phyloP scores from a whole-genome alignment of 2,329 filamentous ascomycete genomes.

The Botrytis tulipae region DNA sequence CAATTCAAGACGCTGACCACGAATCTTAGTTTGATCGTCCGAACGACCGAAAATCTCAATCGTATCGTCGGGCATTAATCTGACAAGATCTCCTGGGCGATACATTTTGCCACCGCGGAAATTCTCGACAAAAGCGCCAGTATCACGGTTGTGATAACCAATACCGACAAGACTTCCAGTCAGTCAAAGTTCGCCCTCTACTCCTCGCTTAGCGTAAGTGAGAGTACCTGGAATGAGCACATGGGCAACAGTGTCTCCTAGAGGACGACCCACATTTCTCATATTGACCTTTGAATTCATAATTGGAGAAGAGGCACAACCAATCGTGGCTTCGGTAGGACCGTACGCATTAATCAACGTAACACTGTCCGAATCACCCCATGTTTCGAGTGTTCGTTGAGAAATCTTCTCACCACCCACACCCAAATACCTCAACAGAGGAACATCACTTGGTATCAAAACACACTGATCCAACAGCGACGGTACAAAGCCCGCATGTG shows the following conservation, averaged over 20 bases:
- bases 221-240: slow-evolving; percentile 11
- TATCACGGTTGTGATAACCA: slow-evolving; percentile 10
- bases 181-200: slow-evolving; percentile 14
- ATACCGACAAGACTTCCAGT: slow-evolving; percentile 9
- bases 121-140: slow-evolving; percentile 12
- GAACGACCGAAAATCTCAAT: slow-evolving; percentile 58
- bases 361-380: slow-evolving; percentile 8
- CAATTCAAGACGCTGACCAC: slow-evolving; percentile 25
- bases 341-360: slow-evolving; percentile 16
- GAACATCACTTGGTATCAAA: slow-evolving; percentile 9
- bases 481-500: slow-evolving; percentile 12
- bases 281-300: slow-evolving; percentile 3
- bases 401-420: slow-evolving; percentile 14
- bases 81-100: slow-evolving; percentile 55
- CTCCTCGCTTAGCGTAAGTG: background rate
- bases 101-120: slow-evolving; percentile 15
- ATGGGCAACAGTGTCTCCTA: slow-evolving; percentile 12
- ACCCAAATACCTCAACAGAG: background rate
- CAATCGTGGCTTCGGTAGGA: slow-evolving; percentile 8
- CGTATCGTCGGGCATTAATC: slow-evolving; percentile 49
- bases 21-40: slow-evolving; percentile 59
- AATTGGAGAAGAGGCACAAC: slow-evolving; percentile 3
- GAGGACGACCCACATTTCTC: slow-evolving; percentile 3
- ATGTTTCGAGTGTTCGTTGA: slow-evolving; percentile 7
- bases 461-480: slow-evolving; percentile 10